Evolutionary conservation across 495 filamentous ascomycete genomes (phyloP), one percentile per base, ranked within the genome.

Genomic region (Daldinia caldariorum): DNA sequence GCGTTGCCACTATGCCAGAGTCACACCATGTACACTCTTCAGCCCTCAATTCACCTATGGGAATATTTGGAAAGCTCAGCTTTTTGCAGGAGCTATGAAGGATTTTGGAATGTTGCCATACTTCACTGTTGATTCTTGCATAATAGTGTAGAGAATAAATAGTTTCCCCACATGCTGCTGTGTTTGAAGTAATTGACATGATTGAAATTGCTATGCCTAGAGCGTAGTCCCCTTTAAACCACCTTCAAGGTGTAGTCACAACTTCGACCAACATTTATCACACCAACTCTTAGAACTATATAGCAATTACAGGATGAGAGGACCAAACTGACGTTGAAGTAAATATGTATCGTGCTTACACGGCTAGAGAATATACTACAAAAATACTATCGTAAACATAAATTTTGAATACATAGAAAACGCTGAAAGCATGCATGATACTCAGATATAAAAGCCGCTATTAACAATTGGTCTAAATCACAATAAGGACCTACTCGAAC

Each of bases 391-490:
- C 59, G 16, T 61, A 22, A 60, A 71, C 47, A 56, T 51, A 34
- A 59, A 57, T 39, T 34, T 34, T 8, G n/a, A 56, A 26, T 16
- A 63, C 14, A 66, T 71, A 66, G 58, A 55, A 61, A 72, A 72
- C 56, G 69, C 69, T 60, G 43, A 67, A 64, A 67, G 31, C 54
- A 61, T 20, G 43, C 43, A 63, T 53, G 47, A 55, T 49, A 67
- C 49, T 37, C 14, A 53, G 14, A 12, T 53, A 53, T 32, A 32
- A 32, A 53, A 26, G 26, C 58, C 64, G 29, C 34, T 61, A 57
- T 67, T 67, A 67, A 53, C 55, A 64, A 56, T 62, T 49, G 45
- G 56, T 47, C 64, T 39, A 50, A 32, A 59, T 66, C 58, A 69
- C 49, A 61, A 16, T 50, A 31, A 18, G 50, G 53, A 16, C 26